Conservation (phyloP, 768 basidiomycete species). For the Fibroporia radiculosa region DNA sequence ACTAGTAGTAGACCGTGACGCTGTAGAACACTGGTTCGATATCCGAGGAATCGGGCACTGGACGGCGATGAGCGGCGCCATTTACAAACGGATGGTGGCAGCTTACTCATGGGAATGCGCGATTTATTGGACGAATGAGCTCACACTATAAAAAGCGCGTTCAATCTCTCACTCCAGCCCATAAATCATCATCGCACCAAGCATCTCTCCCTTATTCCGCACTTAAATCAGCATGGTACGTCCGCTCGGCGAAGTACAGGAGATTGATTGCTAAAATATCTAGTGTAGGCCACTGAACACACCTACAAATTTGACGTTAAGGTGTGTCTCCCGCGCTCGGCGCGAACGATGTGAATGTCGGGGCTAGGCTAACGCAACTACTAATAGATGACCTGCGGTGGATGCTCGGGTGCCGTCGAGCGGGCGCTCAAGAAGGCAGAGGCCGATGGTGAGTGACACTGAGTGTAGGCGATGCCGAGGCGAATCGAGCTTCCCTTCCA, state of each 20-base stretch:
- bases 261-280: neutral
- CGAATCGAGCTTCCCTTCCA: too few relatives aligned
- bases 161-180: neutral
- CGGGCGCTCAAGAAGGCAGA: constrained; percentile 70
- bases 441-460: constrained; percentile 8
- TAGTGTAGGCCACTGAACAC: constrained; percentile 28
- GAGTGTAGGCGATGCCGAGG: constrained; percentile 13
- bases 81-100: neutral
- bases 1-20: too few relatives aligned
- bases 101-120: neutral
- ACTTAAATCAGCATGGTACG: constrained; percentile 12
- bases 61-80: too few relatives aligned
- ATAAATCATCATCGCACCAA: neutral
- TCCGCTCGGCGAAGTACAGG: neutral
- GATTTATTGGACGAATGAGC: neutral
- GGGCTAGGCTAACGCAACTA: neutral
- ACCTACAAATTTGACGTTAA: constrained; percentile 79
- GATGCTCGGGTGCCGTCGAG: constrained; percentile 78
- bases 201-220: neutral
- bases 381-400: constrained; percentile 74
- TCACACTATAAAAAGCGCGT: neutral
- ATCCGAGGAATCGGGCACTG: too few relatives aligned
- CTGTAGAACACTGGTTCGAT: too few relatives aligned
- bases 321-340: constrained; percentile 33
- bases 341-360: neutral